Evolutionary conservation across 1,284 basidiomycete species (phyloP).

Genomic region (Ceratobasidium sp.): DNA sequence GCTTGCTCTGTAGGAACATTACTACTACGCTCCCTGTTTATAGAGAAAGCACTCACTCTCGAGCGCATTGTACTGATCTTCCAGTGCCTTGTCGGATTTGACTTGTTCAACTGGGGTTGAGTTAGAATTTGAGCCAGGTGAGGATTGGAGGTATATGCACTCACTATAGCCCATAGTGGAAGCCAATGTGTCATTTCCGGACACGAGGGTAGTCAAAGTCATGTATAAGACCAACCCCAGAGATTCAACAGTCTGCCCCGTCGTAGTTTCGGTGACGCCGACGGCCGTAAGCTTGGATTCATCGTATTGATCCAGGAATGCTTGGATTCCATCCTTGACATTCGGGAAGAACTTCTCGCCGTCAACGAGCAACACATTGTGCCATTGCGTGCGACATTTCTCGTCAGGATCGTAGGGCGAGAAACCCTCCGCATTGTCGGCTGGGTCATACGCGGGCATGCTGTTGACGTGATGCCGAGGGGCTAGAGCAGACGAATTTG

Average conservation of each 20-base stretch:
- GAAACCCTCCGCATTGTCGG: constrained; percentile 27
- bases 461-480: constrained; percentile 22
- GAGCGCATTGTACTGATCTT: constrained; percentile 28
- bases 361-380: constrained; percentile 30
- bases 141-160: neutral
- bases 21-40: neutral
- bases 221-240: neutral
- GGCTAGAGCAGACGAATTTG: constrained; percentile 13
- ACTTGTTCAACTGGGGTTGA: constrained; percentile 26
- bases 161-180: constrained; percentile 37
- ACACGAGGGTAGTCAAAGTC: constrained; percentile 27
- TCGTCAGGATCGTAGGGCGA: constrained; percentile 37
- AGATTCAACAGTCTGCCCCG: constrained; percentile 23
- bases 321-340: constrained; percentile 41
- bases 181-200: constrained; percentile 35
- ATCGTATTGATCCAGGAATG: constrained; percentile 37
- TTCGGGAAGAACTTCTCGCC: constrained; percentile 43
- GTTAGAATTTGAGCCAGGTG: neutral
- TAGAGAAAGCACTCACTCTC: constrained; percentile 11
- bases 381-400: constrained; percentile 36
- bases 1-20: constrained; percentile 18
- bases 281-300: constrained; percentile 32
- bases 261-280: constrained; percentile 8
- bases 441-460: constrained; percentile 31
- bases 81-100: constrained; percentile 23